Conservation (phyloP, 169 alveolate genomes). For the Plasmodium ovale region DNA sequence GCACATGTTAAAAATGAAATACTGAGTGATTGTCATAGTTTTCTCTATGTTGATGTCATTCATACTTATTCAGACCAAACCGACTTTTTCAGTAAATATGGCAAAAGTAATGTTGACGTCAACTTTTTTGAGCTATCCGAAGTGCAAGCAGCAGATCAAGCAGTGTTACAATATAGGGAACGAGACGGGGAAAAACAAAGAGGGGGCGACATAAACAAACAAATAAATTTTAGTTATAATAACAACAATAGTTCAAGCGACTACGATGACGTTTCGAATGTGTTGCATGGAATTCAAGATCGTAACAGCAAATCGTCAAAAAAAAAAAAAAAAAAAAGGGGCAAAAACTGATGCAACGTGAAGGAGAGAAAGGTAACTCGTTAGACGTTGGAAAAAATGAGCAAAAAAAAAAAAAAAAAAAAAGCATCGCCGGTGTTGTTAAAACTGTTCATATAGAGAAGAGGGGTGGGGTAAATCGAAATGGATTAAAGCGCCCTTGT, state of each 20-base stretch:
- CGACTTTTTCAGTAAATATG: constrained; percentile 10
- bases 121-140: constrained; percentile 43
- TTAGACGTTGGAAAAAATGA: no score
- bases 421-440: no score
- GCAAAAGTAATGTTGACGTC: constrained; percentile 11
- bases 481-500: no score
- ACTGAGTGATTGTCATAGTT: constrained; percentile 23
- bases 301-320: background rate
- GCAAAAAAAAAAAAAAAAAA: background rate
- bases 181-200: background rate
- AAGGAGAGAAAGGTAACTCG: no score
- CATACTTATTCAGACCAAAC: constrained; percentile 16
- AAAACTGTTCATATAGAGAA: no score
- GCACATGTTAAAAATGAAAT: constrained; percentile 37
- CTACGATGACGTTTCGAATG: constrained; percentile 48
- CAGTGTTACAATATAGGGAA: background rate
- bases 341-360: background rate
- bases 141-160: background rate
- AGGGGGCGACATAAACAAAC: background rate
- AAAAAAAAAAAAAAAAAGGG: constrained; percentile 2
- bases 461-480: no score
- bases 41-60: constrained; percentile 22
- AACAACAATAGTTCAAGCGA: constrained; percentile 34
- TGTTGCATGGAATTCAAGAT: constrained; percentile 49
- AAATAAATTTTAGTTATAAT: background rate